These are phyloP conservation scores for Scheffersomyces stipitis DNA, from an alignment of 805 yeast genomes.

Conservation along the genomic window DNA sequence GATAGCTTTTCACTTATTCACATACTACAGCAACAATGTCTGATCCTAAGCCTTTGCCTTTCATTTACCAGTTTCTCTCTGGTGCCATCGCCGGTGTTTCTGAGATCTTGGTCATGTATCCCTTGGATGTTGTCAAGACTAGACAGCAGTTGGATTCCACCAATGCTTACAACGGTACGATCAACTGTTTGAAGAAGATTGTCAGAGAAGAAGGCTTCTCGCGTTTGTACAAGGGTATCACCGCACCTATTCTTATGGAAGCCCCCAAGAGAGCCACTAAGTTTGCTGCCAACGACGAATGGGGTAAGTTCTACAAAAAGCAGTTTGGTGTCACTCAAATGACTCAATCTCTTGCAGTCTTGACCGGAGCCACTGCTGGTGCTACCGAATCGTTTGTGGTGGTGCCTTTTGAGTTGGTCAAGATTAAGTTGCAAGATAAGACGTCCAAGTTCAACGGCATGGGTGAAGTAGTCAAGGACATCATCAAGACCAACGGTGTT, in stretches of 20 bases:
- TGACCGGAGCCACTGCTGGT: constrained; percentile 98
- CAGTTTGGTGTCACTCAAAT: constrained; percentile 66
- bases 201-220: constrained; percentile 81
- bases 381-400: constrained; percentile 95
- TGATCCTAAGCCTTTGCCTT: constrained; percentile 58
- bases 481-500: constrained; percentile 72
- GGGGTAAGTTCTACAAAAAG: constrained; percentile 80
- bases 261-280: constrained; percentile 99
- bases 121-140: constrained; percentile 95
- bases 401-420: constrained; percentile 95
- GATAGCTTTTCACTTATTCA: too few species aligned
- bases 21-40: constrained; percentile 14
- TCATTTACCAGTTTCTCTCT: constrained; percentile 82
- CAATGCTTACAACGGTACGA: constrained; percentile 76
- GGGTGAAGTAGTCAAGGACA: constrained; percentile 73
- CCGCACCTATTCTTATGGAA: constrained; percentile 97
- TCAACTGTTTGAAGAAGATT: constrained; percentile 82
- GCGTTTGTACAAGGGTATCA: constrained; percentile 87
- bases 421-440: constrained; percentile 91
- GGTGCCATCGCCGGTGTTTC: constrained; percentile 98
- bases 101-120: constrained; percentile 93
- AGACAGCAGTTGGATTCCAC: constrained; percentile 76
- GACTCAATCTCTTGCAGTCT: constrained; percentile 80
- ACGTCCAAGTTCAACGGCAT: constrained; percentile 81
- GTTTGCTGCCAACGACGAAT: constrained; percentile 97